Evolutionary conservation across 73 alveolate species (phyloP), one percentile per base, ranked within the genome.

Genomic region (Loxodes magnus): DNA sequence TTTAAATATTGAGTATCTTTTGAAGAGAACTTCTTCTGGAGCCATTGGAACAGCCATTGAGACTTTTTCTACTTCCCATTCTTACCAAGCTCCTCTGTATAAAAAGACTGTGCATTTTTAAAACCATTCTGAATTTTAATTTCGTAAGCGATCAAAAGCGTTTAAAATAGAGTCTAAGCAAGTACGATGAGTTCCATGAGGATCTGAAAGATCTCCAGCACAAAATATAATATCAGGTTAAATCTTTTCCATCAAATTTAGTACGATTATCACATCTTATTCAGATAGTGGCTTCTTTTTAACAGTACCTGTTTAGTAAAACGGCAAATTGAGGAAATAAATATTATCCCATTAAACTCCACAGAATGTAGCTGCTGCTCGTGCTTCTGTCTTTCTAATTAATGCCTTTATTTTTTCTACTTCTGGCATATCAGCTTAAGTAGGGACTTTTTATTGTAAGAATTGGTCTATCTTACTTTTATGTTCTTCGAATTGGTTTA

Each of bases 31-130:
- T 29, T 67, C 73, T 36, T 67, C 80, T 21, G 80, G 80, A 7
- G 59, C 30, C 33, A 67, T 33, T 42, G 80, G 80, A 7, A 59
- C 71, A 22, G 80, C 71, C 66, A 67, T 67, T n/a, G 34, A 43
- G 16, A 67, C 57, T 27, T 57, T 55, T 21, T 67, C 73, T 3
- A 67, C 25, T 26, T 52, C 73, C 80, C 80, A 67, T 30, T 67
- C 80, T 24, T 51, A 41, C 80, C 80, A 67, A 20, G 80, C 80
- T 20, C 80, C 80, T 67, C 80, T 67, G 36, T 67, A 67, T 2
- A 67, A 42, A 4, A 26, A 39, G 17, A 59, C 68, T 9, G 6
- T 14, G 19, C 61, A 35, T 28, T 67, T 55, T 52, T 52, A 31
- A 50, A 52, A 34, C 34, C 23, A 7, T 2, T 64, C 67, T 27